Evolutionary conservation across 805 yeast species (phyloP).

Genomic region (Ogataea methanolica): DNA sequence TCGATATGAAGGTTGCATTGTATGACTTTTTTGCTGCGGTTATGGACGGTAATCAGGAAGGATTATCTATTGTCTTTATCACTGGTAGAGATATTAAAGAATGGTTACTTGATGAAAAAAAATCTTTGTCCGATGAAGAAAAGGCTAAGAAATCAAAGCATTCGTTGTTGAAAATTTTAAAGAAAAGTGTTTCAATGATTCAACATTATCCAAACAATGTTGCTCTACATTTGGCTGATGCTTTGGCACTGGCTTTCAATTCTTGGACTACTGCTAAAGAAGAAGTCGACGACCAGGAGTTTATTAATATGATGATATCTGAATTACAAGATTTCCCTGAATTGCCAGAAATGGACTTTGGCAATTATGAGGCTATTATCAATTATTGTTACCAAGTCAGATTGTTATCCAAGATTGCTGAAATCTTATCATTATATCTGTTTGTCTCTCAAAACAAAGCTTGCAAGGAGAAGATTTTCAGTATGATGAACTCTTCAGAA

Average conservation of each 20-base stretch:
- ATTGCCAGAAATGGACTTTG: conserved; percentile 14
- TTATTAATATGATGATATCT: conserved; percentile 38
- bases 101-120: conserved; percentile 18
- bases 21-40: conserved; percentile 65
- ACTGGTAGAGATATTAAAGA: conserved; percentile 50
- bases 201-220: conserved; percentile 55
- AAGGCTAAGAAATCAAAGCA: conserved; percentile 8
- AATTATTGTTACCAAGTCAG: conserved; percentile 49
- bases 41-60: conserved; percentile 71
- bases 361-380: conserved; percentile 22
- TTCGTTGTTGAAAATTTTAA: conserved; percentile 55
- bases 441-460: conserved; percentile 49
- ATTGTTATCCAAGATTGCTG: conserved; percentile 63
- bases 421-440: conserved; percentile 67
- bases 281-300: conserved; percentile 43
- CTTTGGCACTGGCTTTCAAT: conserved; percentile 69
- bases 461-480: conserved; percentile 36
- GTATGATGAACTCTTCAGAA: conserved; percentile 14
- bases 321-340: conserved; percentile 23
- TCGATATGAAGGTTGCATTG: conserved; percentile 46
- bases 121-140: conserved; percentile 1
- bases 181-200: conserved; percentile 48
- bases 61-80: conserved; percentile 64
- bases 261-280: conserved; percentile 69
- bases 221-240: conserved; percentile 64